Base-by-base conservation (phyloP, 257 asterid genomes). In the Nicotiana benthamiana region DNA sequence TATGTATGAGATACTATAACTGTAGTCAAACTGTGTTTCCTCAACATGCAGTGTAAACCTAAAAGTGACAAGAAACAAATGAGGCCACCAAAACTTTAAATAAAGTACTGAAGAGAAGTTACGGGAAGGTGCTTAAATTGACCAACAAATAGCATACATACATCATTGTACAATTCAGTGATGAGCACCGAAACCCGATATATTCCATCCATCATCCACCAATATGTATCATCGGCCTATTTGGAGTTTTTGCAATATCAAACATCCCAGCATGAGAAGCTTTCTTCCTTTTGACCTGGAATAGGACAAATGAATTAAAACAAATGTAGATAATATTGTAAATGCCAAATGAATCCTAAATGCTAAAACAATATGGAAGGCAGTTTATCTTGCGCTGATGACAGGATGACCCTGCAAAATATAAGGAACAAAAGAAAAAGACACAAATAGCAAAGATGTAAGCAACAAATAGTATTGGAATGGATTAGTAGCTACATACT, bases 201-300 rank as follows among this genome's bases (percentile, higher is more conserved):
- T 24, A 62, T 4, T 36, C 27, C 36, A 79, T 32, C 40, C 52
- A 75, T 84, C 86, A 94, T 88, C 99, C 97, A 16, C 99, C 99
- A 76, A 96, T 96, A 81, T 92, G 99, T 84, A 92, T 89, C 99
- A 94, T 96, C 15, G 99, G 99, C 83, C 98, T 91, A 85, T 95
- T 95, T 67, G 95, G 97, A 13, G 97, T 95, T 86, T 90, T 92
- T 66, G 98, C 99, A 28, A 95, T 67, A 89, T 93, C 97, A 74
- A 90, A 87, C 98, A 96, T 94, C 85, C 98, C 97, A 80, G 98
- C 97, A 89, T 96, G 99, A 82, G 97, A 85, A 30, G 97, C 97
- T 87, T 94, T 96, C 92, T 96, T 96, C 84, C 94, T 94, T 86
- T 92, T 92, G 79, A 94, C 89, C 99, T 92, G 90, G 81, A 77